phyloP scores from a whole-genome alignment of 495 filamentous ascomycete species.

The Chaetomidium leptoderma region DNA sequence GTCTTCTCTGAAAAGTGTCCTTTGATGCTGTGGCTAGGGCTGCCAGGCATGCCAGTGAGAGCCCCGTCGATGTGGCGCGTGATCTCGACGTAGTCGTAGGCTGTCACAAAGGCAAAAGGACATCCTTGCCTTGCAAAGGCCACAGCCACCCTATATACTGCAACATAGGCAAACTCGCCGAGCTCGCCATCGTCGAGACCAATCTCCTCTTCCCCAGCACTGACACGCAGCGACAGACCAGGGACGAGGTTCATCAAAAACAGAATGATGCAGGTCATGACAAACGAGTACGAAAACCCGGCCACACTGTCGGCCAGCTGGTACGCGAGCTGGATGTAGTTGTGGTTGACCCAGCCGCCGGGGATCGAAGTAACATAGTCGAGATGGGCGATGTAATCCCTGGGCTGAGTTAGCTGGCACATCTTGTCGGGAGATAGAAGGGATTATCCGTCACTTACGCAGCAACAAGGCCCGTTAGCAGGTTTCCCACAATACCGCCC shows the following conservation, averaged over 20 bases:
- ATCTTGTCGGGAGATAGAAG: background rate
- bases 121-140: too few relatives aligned
- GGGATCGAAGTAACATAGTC: constrained; percentile 67
- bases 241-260: constrained; percentile 88
- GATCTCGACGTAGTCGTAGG: constrained; percentile 98
- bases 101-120: too few relatives aligned
- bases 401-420: background rate
- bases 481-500: constrained; percentile 86
- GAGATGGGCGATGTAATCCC: constrained; percentile 81
- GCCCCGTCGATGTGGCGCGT: constrained; percentile 62
- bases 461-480: constrained; percentile 88
- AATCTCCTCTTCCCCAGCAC: constrained; percentile 80
- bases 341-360: constrained; percentile 87
- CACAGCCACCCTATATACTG: too few relatives aligned
- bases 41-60: constrained; percentile 16
- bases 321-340: constrained; percentile 87
- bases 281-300: constrained; percentile 88
- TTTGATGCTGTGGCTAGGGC: constrained; percentile 31
- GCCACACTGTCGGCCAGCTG: constrained; percentile 86
- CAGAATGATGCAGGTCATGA: constrained; percentile 82
- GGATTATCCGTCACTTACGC: constrained; percentile 42
- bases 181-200: constrained; percentile 96
- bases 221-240: constrained; percentile 74
- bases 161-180: constrained; percentile 95
- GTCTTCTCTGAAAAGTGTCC: constrained; percentile 23